Base-by-base conservation (phyloP, 345 rosid species). In the Combretum micranthum region DNA sequence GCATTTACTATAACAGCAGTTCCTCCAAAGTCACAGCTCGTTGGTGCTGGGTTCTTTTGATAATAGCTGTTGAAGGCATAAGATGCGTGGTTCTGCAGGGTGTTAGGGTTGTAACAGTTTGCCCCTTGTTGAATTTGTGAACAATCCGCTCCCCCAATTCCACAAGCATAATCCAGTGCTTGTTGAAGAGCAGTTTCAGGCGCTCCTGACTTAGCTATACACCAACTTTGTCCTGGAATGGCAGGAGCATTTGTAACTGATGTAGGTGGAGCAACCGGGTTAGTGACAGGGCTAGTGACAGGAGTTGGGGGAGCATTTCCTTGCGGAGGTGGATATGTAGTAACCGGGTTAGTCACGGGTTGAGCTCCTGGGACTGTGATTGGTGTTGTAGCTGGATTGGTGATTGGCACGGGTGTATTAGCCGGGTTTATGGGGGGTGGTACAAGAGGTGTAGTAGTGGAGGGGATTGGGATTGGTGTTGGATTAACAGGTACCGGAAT, bases 101-200 rank as follows among this genome's bases (percentile, higher is more conserved):
- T 63, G 52, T 52, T 73, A 0, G 97, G 99, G 18, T 73, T 77
- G 67, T 82, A 90, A 64, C 99, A 94, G 72, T 69, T 84, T 42
- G 80, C 93, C 2, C 93, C 90, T 70, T 79, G 85, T 75, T 85
- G 97, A 47, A 94, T 85, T 71, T 74, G 85, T 9, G 99, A 80
- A 61, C 99, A 94, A 67, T 87, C 97, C 0, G 88, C 87, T 48
- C 86, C 88, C 57, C 92, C 95, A 13, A 66, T 61, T 14, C 99
- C 99, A 42, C 99, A 94, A 0, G 99, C 99, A 62, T 90, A 94
- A 70, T 94, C 97, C 69, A 94, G 76, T 14, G 83, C 99, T 6
- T 69, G 42, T 64, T 94, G 99, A 44, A 90, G 73, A 10, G 80
- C 64, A 39, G 65, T 60, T 66, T 80, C 81, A 4, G 76, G 20